phyloP scores from a whole-genome alignment of 140 eudicot genomes.

The Flaveria floridana region DNA sequence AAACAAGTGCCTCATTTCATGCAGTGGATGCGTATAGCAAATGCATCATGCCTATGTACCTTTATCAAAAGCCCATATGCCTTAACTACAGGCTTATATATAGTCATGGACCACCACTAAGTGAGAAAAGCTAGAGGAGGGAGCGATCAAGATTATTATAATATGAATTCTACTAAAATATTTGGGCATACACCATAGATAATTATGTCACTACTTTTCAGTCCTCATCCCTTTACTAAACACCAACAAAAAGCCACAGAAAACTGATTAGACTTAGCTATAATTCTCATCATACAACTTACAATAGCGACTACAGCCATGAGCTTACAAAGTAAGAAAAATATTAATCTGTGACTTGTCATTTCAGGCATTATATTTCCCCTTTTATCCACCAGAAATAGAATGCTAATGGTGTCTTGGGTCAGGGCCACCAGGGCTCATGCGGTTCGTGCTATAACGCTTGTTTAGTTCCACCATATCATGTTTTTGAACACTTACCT shows the following conservation, averaged over 20 bases:
- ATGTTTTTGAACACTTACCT: slow-evolving; percentile 40
- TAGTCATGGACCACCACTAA: slow-evolving; percentile 39
- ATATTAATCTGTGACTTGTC: neutral
- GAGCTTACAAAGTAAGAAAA: neutral
- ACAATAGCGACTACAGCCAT: neutral
- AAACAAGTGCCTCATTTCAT: slow-evolving; percentile 15
- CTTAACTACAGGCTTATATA: neutral
- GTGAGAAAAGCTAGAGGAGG: slow-evolving; percentile 4
- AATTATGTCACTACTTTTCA: slow-evolving; percentile 15
- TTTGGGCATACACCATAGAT: slow-evolving; percentile 19
- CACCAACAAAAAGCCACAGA: neutral
- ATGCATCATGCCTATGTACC: neutral
- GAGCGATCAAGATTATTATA: slow-evolving; percentile 20
- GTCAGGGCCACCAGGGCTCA: slow-evolving; percentile 88
- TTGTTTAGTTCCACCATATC: slow-evolving; percentile 34
- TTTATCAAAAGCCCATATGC: neutral
- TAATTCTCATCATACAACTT: neutral
- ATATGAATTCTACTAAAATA: slow-evolving; percentile 26
- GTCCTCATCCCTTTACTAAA: neutral
- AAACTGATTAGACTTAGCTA: neutral
- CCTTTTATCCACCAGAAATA: slow-evolving; percentile 1
- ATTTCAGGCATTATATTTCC: neutral
- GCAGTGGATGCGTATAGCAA: neutral
- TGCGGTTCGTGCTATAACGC: slow-evolving; percentile 39
- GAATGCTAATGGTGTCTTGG: slow-evolving; percentile 63